Base-by-base conservation (phyloP, 2,329 filamentous ascomycete species). In the Colletotrichum sp. region DNA sequence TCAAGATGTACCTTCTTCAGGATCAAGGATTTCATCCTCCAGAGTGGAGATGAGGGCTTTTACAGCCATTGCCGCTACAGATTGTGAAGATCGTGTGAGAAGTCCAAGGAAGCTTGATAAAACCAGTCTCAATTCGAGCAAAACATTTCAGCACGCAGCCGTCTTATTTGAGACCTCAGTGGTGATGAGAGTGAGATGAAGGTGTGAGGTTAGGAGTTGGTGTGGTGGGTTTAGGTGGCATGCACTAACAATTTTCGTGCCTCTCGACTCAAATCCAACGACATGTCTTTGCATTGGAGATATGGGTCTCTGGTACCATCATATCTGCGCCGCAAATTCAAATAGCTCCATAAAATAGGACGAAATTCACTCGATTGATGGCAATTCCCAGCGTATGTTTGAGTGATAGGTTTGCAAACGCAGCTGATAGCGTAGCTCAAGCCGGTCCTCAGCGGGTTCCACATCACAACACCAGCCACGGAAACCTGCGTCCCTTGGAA, bases 21-120 rank as follows among this genome's bases (percentile, higher is more conserved):
- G 82, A 76, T 90, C 88, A 28, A 86, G 82, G 66, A 90, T 83
- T 77, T 89, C 87, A 7, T 83, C 81, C 34, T 85, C 87, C 5
- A 89, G 82, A 7, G 79, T 80, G 32, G 80, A 76, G 28, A 81
- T 73, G 26, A 87, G 78, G 21, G 71, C 66, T 26, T 76, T 76
- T 21, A 75, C 73, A 9, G 73, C 69, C 73, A 75, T 75, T 7
- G 5, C 28, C 56, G 26, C 5, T 5, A 8, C 4, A 13, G 6
- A 13, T 48, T 38, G 12, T 38, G 5, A 15, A 3, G 13, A 16
- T 36, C 30, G 18, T 9, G 16, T 48, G 26, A 66, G 26, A 66
- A 24, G 8, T 52, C 16, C 8, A 28, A 7, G 10, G 61, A 43
- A 52, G 43, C 4, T 52, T 52, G n/a, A 8, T 48, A 21, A 6